Percentiles rank a stretch among this genome's conserved stretches.
Evolutionary conservation across 768 basidiomycete genomes (phyloP).

Genomic region (Dendrothele bispora): DNA sequence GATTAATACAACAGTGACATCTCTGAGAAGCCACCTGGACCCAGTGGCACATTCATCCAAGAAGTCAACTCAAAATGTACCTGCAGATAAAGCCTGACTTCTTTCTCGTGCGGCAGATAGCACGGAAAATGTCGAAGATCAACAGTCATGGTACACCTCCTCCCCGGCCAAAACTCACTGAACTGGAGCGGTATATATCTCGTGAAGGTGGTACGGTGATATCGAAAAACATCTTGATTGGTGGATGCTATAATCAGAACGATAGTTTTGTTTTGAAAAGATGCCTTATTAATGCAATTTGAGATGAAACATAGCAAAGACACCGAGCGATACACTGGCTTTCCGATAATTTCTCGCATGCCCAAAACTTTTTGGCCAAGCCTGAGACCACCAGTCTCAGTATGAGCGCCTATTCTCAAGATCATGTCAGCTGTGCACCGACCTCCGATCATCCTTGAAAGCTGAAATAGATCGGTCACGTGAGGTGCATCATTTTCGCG

Average conservation of each 20-base stretch:
- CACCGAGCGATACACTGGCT: too few species aligned
- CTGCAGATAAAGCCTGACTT: too few species aligned
- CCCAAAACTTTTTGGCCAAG: slow-evolving; percentile 30
- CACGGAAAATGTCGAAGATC: too few species aligned
- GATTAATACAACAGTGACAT: background rate
- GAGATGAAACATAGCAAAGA: slow-evolving; percentile 17
- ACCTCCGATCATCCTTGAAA: slow-evolving; percentile 26
- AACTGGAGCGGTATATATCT: slow-evolving; percentile 12
- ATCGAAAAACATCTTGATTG: slow-evolving; percentile 19
- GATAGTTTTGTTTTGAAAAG: slow-evolving; percentile 5
- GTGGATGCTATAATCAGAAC: slow-evolving; percentile 35
- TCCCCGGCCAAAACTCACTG: slow-evolving; percentile 1
- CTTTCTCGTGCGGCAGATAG: slow-evolving; percentile 3
- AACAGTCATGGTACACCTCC: too few species aligned
- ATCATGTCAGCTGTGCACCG: slow-evolving; percentile 28
- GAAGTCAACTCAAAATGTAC: too few species aligned
- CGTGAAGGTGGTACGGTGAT: slow-evolving; percentile 13
- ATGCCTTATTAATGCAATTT: background rate
- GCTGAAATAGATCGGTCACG: too few species aligned
- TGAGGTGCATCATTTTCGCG: too few species aligned
- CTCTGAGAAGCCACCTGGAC: background rate
- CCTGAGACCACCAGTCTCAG: slow-evolving; percentile 30
- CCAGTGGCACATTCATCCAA: background rate
- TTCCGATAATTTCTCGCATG: slow-evolving; percentile 28
- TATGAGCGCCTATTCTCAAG: slow-evolving; percentile 30